These are phyloP conservation scores for Dryas octopetala DNA, from an alignment of 306 rosid genomes.

Conservation along the genomic window DNA sequence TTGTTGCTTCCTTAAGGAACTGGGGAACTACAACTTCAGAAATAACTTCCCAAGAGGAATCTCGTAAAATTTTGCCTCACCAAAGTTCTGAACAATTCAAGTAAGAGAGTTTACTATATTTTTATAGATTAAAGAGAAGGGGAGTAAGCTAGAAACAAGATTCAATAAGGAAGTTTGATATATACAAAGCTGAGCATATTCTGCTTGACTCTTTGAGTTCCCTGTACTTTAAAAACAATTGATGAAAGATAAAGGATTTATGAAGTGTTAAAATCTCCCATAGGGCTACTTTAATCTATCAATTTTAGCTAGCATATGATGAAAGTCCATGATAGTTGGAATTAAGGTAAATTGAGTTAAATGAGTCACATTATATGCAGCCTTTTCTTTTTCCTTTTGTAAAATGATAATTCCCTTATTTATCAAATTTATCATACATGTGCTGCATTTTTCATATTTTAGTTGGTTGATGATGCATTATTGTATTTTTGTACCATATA, in stretches of 20 bases:
- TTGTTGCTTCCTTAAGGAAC: constrained; percentile 37
- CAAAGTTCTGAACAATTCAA: constrained; percentile 36
- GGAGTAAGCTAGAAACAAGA: neutral
- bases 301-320: neutral
- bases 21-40: constrained; percentile 20
- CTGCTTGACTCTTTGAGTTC: too few relatives aligned
- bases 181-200: neutral
- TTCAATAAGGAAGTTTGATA: neutral
- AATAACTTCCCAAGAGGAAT: constrained; percentile 32
- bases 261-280: neutral
- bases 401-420: neutral
- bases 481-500: neutral
- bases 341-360: too few relatives aligned
- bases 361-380: neutral
- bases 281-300: neutral
- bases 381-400: neutral
- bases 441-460: neutral
- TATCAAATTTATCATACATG: neutral
- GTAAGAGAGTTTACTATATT: constrained; percentile 24
- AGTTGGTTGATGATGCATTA: neutral
- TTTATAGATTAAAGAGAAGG: neutral
- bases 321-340: too few relatives aligned
- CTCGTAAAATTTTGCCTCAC: constrained; percentile 34
- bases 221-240: neutral
- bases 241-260: neutral